Evolutionary conservation across 1,284 basidiomycete species (phyloP).

Genomic region (Ceratobasidium sp.): DNA sequence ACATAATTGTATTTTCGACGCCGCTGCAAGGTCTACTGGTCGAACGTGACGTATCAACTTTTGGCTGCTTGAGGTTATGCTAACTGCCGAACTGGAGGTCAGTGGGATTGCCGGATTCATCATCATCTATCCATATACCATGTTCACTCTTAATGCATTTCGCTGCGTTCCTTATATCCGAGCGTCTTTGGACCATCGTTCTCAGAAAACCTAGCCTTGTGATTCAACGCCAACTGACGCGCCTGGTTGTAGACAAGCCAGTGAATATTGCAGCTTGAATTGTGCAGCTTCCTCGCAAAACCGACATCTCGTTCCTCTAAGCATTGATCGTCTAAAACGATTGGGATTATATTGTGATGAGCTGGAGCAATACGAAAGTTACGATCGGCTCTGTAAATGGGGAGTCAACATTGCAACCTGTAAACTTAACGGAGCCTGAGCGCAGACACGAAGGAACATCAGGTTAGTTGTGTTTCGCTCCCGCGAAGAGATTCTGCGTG

Average conservation of each 20-base stretch:
- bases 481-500: background rate
- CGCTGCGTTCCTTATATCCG: background rate
- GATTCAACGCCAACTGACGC: constrained; percentile 33
- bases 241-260: constrained; percentile 36
- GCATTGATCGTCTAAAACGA: background rate
- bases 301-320: background rate
- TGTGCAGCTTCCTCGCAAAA: constrained; percentile 12
- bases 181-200: background rate
- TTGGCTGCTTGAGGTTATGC: constrained; percentile 41
- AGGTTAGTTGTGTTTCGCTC: constrained; percentile 19
- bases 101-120: constrained; percentile 40
- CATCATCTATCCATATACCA: constrained; percentile 14
- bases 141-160: background rate
- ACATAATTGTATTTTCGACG: no score
- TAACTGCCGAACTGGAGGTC: constrained; percentile 43
- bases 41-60: constrained; percentile 41
- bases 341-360: constrained; percentile 26
- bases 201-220: constrained; percentile 16
- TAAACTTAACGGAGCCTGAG: constrained; percentile 11
- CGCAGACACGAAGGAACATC: constrained; percentile 11
- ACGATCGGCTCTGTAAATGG: constrained; percentile 1
- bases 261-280: constrained; percentile 23
- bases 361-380: constrained; percentile 37
- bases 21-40: background rate
- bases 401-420: background rate